phyloP scores from a whole-genome alignment of 345 rosid genomes.

The Populus deltoides region DNA sequence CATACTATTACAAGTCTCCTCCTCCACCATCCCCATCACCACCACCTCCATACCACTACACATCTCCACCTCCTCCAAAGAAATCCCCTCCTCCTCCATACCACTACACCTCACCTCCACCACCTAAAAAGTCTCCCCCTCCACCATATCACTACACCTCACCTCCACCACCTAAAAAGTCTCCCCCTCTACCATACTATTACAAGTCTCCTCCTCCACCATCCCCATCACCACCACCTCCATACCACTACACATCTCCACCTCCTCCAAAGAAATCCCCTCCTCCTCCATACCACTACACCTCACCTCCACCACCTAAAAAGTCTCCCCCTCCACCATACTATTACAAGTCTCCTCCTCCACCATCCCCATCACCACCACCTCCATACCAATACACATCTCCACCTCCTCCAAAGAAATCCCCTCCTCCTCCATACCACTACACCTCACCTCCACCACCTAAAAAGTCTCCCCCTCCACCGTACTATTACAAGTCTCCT shows the following conservation, averaged over 20 bases:
- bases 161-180: neutral
- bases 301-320: no score
- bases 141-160: neutral
- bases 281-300: neutral
- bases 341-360: no score
- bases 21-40: neutral
- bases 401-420: no score
- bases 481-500: no score
- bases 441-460: no score
- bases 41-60: slow-evolving; percentile 9
- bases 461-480: no score
- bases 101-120: slow-evolving; percentile 12
- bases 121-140: neutral
- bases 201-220: no score
- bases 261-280: slow-evolving; percentile 12
- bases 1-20: slow-evolving; percentile 10
- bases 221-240: neutral
- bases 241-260: neutral
- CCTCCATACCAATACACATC: no score
- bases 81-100: neutral
- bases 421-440: no score
- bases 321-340: no score
- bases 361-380: no score
- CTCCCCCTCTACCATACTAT: no score
- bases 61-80: slow-evolving; percentile 19